These are phyloP conservation scores for Phellopilus nigrolimitatus DNA, from an alignment of 1,284 basidiomycete genomes.

Conservation along the genomic window DNA sequence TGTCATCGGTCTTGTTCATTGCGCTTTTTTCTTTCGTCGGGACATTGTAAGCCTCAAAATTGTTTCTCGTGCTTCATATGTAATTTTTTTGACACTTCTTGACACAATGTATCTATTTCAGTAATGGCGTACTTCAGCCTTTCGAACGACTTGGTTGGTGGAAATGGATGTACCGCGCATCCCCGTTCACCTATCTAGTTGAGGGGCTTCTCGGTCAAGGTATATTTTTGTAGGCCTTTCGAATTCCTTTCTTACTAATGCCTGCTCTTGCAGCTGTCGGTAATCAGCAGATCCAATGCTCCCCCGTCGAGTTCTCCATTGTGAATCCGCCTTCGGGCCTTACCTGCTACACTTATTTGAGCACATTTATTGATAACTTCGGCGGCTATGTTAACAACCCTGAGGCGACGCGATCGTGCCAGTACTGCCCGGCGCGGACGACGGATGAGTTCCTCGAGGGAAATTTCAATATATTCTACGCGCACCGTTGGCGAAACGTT, in stretches of 20 bases:
- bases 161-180: constrained; percentile 79
- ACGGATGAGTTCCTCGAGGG: constrained; percentile 14
- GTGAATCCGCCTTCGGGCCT: constrained; percentile 57
- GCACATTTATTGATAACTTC: constrained; percentile 44
- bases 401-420: constrained; percentile 31
- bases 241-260: no score
- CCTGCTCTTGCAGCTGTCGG: constrained; percentile 27
- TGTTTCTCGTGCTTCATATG: neutral
- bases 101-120: constrained; percentile 25
- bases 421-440: constrained; percentile 31
- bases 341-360: constrained; percentile 58
- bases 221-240: constrained; percentile 20
- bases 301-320: constrained; percentile 37
- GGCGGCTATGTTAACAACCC: constrained; percentile 71
- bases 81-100: constrained; percentile 2
- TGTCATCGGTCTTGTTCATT: constrained; percentile 61
- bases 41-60: constrained; percentile 47
- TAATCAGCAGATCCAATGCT: constrained; percentile 43
- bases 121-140: constrained; percentile 64
- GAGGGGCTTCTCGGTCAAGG: constrained; percentile 53
- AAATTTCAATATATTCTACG: constrained; percentile 32
- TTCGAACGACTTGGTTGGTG: constrained; percentile 69
- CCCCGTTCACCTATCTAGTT: constrained; percentile 70
- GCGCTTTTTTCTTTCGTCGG: constrained; percentile 59
- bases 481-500: constrained; percentile 20